Evolutionary conservation across 1,139 yeast genomes (phyloP).

Genomic region (Trichomonascaceae sp.): DNA sequence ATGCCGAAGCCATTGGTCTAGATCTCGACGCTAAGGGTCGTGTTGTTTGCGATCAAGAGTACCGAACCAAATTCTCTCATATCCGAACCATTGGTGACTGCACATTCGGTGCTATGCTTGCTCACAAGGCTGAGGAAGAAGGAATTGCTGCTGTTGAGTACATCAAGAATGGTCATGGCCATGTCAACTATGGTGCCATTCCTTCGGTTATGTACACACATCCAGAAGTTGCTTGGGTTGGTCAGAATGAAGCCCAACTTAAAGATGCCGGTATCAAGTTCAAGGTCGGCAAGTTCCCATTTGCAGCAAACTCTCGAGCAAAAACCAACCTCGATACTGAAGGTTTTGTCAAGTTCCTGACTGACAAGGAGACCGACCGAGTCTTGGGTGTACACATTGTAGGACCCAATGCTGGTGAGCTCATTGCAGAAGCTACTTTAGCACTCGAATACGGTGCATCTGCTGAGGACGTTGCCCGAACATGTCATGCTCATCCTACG

Average conservation of each 20-base stretch:
- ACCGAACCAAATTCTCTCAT: conserved; percentile 85
- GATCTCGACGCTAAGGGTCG: conserved; percentile 91
- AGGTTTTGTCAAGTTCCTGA: conserved; percentile 91
- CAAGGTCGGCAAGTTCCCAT: conserved; percentile 97
- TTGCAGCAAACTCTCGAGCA: conserved; percentile 98
- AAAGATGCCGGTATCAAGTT: conserved; percentile 89
- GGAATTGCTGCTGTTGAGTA: conserved; percentile 98
- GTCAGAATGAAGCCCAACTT: conserved; percentile 91
- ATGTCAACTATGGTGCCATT: conserved; percentile 94
- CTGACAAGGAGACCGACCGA: conserved; percentile 97
- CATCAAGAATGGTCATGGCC: conserved; percentile 91
- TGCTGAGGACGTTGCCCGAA: conserved; percentile 95
- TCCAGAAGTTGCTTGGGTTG: conserved; percentile 99
- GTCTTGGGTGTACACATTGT: conserved; percentile 94
- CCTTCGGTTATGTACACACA: conserved; percentile 99
- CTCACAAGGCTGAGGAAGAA: conserved; percentile 99
- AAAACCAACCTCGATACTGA: conserved; percentile 97
- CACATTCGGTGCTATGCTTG: conserved; percentile 98
- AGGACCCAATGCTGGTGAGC: conserved; percentile 98
- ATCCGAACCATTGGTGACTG: conserved; percentile 98
- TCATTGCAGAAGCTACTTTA: conserved; percentile 97
- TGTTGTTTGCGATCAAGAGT: conserved; percentile 88
- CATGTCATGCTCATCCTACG: conserved; percentile 99
- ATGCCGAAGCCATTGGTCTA: conserved; percentile 81
- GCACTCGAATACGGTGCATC: conserved; percentile 99